phyloP scores from a whole-genome alignment of 495 filamentous ascomycete genomes.

The Immersiella caudata region DNA sequence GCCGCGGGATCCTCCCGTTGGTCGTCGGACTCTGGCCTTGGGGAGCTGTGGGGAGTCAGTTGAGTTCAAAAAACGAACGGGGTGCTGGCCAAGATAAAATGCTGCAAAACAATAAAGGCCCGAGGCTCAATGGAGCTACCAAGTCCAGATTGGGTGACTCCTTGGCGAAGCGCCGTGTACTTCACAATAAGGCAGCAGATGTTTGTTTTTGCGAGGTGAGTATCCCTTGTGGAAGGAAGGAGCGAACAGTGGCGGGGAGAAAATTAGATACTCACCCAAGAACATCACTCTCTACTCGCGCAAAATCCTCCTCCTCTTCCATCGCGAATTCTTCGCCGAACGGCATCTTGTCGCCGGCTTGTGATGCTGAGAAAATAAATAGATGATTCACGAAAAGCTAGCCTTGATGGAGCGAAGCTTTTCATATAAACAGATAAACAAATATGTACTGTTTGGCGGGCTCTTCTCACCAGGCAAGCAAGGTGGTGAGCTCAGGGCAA shows the following conservation, averaged over 20 bases:
- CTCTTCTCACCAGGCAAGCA: neutral
- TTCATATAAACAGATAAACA: neutral
- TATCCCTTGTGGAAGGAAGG: neutral
- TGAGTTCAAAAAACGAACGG: neutral
- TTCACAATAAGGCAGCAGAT: neutral
- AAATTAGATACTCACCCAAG: neutral
- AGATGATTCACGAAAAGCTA: neutral
- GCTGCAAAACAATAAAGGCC: neutral
- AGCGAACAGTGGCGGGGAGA: neutral
- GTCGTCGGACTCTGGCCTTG: neutral
- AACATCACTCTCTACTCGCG: neutral
- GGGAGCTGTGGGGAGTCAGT: neutral
- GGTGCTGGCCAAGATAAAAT: neutral
- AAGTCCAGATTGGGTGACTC: neutral
- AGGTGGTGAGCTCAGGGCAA: neutral
- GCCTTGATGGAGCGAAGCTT: neutral
- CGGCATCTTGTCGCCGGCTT: neutral
- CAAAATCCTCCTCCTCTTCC: slow-evolving; percentile 5
- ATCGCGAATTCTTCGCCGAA: neutral
- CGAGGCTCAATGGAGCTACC: neutral
- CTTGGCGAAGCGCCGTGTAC: neutral
- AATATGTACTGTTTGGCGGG: neutral
- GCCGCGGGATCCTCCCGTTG: neutral
- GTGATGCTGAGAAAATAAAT: neutral
- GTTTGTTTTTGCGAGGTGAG: neutral